Percentiles rank a stretch among this genome's conserved stretches.
These are phyloP conservation scores for Phytopythium montanum DNA, from an alignment of 352 stramenopile species.

Conservation along the genomic window DNA sequence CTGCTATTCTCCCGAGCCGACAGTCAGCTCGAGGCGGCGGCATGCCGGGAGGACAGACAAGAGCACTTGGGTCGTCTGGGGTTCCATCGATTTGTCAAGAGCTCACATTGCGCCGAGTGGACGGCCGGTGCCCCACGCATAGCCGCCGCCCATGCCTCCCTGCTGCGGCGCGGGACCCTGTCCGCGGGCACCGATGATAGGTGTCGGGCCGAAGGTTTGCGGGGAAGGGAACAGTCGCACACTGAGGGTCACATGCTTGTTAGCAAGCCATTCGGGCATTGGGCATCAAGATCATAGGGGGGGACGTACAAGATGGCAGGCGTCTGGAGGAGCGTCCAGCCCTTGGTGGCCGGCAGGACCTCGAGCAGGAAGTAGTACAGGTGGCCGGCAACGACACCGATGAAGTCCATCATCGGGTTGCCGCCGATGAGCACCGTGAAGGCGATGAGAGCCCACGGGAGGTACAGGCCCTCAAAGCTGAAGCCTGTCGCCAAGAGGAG, in stretches of 20 bases:
- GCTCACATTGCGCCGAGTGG: slow-evolving; percentile 28
- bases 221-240: slow-evolving; percentile 67
- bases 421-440: slow-evolving; percentile 86
- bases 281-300: not conserved
- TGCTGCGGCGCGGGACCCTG: slow-evolving; percentile 19
- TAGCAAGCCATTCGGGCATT: not conserved
- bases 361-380: slow-evolving; percentile 91
- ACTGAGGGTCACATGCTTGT: slow-evolving; percentile 14
- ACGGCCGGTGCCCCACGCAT: slow-evolving; percentile 66
- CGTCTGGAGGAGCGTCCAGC: slow-evolving; percentile 81
- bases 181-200: slow-evolving; percentile 62
- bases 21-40: too few relatives aligned
- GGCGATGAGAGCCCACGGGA: slow-evolving; percentile 87
- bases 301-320: slow-evolving; percentile 73
- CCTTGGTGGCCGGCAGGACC: slow-evolving; percentile 81
- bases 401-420: slow-evolving; percentile 85
- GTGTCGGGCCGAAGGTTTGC: slow-evolving; percentile 34
- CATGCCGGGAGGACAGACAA: too few relatives aligned
- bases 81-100: too few relatives aligned
- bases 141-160: slow-evolving; percentile 33
- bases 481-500: slow-evolving; percentile 40
- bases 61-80: too few relatives aligned
- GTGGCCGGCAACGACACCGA: slow-evolving; percentile 82
- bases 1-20: too few relatives aligned
- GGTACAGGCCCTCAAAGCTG: slow-evolving; percentile 82